Evolutionary conservation across 768 basidiomycete species (phyloP).

Genomic region (Mycena venus): DNA sequence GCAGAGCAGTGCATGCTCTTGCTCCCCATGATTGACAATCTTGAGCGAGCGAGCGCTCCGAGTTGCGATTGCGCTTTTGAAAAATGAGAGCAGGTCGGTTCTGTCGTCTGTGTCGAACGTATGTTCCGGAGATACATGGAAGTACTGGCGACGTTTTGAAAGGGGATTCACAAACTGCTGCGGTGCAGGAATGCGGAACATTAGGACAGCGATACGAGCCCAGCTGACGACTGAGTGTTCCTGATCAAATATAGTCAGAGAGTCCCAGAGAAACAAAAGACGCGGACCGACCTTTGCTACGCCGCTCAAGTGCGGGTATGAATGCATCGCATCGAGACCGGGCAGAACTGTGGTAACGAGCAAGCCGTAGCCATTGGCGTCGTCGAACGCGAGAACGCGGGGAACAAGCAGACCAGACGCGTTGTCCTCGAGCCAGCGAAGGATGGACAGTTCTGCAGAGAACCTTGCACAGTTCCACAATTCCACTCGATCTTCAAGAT

Average conservation of each 20-base stretch:
- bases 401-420: conserved; percentile 11
- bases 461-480: background rate
- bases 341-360: conserved; percentile 8
- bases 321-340: background rate
- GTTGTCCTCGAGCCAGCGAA: conserved; percentile 18
- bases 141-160: background rate
- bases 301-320: background rate
- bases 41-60: conserved; percentile 2
- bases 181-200: conserved; percentile 7
- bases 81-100: background rate
- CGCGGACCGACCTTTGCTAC: background rate
- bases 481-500: background rate
- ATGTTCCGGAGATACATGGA: background rate
- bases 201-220: conserved; percentile 1
- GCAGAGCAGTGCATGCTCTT: background rate
- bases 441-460: background rate
- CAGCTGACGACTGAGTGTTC: conserved; percentile 14
- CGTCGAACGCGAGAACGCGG: conserved; percentile 16
- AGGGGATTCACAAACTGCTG: conserved; percentile 12
- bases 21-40: conserved; percentile 1
- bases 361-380: background rate
- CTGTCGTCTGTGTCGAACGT: background rate
- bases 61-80: background rate
- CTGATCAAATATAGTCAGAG: background rate
- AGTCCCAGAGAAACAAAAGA: background rate